Base-by-base conservation (phyloP, 176 grass and related monocot species). In the Ensete glaucum region DNA sequence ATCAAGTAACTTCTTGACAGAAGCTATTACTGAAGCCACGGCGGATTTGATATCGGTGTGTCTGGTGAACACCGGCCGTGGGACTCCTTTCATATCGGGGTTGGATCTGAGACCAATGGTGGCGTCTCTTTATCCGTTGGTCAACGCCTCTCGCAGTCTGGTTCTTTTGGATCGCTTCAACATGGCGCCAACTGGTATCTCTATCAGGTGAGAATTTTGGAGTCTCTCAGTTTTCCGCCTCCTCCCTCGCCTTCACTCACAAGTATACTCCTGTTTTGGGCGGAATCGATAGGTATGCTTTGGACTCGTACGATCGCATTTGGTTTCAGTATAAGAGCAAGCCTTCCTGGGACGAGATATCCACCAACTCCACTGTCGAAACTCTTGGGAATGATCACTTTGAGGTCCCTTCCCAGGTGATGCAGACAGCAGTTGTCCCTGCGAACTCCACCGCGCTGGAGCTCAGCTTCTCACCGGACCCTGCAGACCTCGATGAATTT, bases 41-140 rank as follows among this genome's bases (percentile, higher is more conserved):
- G 71, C 73, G 1, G 11, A 73, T 20, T 52, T 29, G 63, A 62
- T 76, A 29, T 54, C 81, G 23, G 50, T 81, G 60, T 89, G 87
- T 67, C 26, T 89, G 8, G 14, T 89, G 3, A 81, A 89, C 25
- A 86, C 74, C 2, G 84, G 73, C 78, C 4, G 1, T 0, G 87
- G 87, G 8, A 76, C 74, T 52, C 84, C 84, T 49, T 89, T 89
- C 74, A 69, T 89, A 23, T 86, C 87, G 0, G 12, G 2, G 0
- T 9, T 88, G 24, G 73, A 84, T 21, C 66, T 81, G 50, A 72
- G 81, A 69, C 56, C 17, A 2, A 67, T 81, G 8, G 50, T 0
- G 11, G 24, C 0, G 1, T 23, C 13, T 9, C 4, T 80, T 0
- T 85, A 79, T 59, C 82, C 77, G 26, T 0, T 22, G 0, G 27